A percentile compares a stretch with the other conserved stretches of the same genome.
Conservation (phyloP, 257 asterid species). For the Fraxinus anomala region DNA sequence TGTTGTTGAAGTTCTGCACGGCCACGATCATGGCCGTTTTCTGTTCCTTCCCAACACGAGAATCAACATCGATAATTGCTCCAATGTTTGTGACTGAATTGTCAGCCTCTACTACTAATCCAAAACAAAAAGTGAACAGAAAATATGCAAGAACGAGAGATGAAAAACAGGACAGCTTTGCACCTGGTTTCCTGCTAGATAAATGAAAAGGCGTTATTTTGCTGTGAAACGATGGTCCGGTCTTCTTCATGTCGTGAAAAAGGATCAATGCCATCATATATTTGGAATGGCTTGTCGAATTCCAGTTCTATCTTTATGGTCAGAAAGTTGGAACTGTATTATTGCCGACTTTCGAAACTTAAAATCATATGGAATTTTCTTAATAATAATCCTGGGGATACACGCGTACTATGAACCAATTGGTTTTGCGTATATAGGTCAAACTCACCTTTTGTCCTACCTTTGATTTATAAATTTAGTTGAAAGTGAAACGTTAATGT, state of each 20-base stretch:
- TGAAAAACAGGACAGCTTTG: neutral
- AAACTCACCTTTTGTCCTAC: neutral
- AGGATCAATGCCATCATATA: neutral
- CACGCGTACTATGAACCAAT: neutral
- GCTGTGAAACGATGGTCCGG: neutral
- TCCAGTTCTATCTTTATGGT: neutral
- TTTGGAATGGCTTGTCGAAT: neutral
- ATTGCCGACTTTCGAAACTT: neutral
- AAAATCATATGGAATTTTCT: neutral
- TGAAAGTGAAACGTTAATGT: too few relatives aligned
- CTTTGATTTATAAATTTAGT: too few relatives aligned
- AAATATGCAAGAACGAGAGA: neutral
- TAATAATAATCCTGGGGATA: neutral
- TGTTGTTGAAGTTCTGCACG: conserved; percentile 26
- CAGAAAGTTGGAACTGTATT: neutral
- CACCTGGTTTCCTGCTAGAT: neutral
- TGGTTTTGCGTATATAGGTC: neutral
- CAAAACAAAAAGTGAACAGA: conserved; percentile 7
- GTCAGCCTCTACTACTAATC: conserved; percentile 8
- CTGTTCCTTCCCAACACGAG: conserved; percentile 50
- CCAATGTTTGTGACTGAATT: conserved; percentile 32
- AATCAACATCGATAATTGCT: conserved; percentile 39
- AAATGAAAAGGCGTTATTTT: neutral
- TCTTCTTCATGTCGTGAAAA: neutral
- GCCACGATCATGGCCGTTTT: conserved; percentile 40